A percentile compares a stretch with the other conserved stretches of the same genome.
These are phyloP conservation scores for Aureobasidium sp. DNA, from an alignment of 2,329 filamentous ascomycete species.

Conservation along the genomic window DNA sequence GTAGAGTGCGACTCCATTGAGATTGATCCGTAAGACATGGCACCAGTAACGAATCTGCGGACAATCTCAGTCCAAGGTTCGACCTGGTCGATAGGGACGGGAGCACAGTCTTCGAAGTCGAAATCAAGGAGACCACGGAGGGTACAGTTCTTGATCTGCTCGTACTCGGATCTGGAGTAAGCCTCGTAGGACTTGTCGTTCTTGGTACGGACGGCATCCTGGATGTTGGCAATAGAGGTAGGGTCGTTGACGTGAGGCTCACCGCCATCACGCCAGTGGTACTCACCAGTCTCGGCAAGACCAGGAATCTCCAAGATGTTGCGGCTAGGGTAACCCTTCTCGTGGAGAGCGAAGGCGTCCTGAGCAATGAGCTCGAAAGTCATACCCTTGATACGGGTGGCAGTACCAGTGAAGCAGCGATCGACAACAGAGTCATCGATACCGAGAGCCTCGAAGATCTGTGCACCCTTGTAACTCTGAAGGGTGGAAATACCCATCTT, in stretches of 20 bases:
- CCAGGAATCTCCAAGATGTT: conserved; percentile 68
- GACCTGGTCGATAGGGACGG: conserved; percentile 91
- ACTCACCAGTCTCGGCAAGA: conserved; percentile 87
- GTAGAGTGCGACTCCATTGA: conserved; percentile 98
- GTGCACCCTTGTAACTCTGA: conserved; percentile 93
- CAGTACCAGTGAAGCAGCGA: conserved; percentile 88
- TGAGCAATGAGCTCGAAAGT: conserved; percentile 91
- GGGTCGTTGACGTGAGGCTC: conserved; percentile 95
- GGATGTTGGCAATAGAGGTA: conserved; percentile 89
- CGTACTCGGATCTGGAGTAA: conserved; percentile 86
- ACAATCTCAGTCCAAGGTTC: conserved; percentile 98
- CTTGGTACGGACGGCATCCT: conserved; percentile 92
- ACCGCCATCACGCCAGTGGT: conserved; percentile 96
- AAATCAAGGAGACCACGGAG: conserved; percentile 92
- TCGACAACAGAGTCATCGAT: conserved; percentile 89
- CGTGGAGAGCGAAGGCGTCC: conserved; percentile 90
- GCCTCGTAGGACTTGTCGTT: conserved; percentile 98
- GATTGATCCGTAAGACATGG: conserved; percentile 98
- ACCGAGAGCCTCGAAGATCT: conserved; percentile 94
- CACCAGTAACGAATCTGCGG: conserved; percentile 89
- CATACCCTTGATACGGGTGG: conserved; percentile 86
- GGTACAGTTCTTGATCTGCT: conserved; percentile 94
- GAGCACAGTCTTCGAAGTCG: conserved; percentile 77
- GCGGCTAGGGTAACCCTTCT: conserved; percentile 80
- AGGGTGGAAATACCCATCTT: conserved; percentile 99